These are phyloP conservation scores for Jaltomata sinuosa DNA, from an alignment of 257 asterid genomes.

Conservation along the genomic window DNA sequence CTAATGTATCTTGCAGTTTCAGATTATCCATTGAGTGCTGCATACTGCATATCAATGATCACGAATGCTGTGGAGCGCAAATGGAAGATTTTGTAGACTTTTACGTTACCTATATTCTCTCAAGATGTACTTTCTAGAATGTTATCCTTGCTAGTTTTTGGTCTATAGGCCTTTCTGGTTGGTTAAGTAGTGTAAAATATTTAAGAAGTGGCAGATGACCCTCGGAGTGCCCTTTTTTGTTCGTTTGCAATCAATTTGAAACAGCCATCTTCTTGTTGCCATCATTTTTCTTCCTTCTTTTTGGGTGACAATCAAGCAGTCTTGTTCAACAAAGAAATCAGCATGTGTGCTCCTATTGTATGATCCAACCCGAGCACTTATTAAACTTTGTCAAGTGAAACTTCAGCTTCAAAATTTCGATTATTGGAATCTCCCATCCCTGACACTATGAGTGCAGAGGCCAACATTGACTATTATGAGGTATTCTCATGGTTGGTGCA, in stretches of 20 bases:
- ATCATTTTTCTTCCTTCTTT: no score
- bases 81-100: conserved; percentile 59
- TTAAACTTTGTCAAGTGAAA: not conserved
- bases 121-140: not conserved
- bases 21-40: conserved; percentile 78
- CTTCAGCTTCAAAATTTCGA: not conserved
- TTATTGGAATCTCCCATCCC: not conserved
- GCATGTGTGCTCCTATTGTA: no score
- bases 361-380: no score
- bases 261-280: not conserved
- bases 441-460: not conserved
- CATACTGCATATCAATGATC: conserved; percentile 72
- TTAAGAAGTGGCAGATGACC: not conserved
- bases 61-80: conserved; percentile 60
- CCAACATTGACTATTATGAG: not conserved
- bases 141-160: not conserved
- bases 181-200: not conserved
- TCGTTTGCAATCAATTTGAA: not conserved
- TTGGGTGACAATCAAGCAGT: no score
- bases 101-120: not conserved
- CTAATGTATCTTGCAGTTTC: conserved; percentile 54
- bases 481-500: not conserved
- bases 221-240: not conserved
- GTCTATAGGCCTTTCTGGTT: not conserved
- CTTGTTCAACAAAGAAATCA: no score